Percentiles rank a stretch among this genome's conserved stretches.
phyloP scores from a whole-genome alignment of 768 basidiomycete genomes.

The Hypsizygus marmoreus region DNA sequence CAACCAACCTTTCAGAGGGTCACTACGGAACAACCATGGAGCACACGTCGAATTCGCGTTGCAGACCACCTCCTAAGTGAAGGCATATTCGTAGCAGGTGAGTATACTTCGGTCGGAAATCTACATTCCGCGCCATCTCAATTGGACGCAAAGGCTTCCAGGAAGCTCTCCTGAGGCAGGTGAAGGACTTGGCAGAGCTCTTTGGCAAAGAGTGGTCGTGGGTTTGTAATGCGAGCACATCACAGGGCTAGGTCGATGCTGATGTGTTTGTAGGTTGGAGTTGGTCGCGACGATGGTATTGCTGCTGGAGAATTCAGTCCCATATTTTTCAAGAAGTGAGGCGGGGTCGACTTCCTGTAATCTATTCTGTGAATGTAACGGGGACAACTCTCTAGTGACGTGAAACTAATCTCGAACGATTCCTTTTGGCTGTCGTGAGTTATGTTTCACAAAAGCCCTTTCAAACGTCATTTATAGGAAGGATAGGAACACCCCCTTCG shows the following conservation, averaged over 20 bases:
- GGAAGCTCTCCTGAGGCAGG: constrained; percentile 57
- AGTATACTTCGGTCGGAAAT: constrained; percentile 13
- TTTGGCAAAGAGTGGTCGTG: constrained; percentile 57
- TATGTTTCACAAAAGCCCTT: neutral
- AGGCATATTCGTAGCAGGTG: constrained; percentile 41
- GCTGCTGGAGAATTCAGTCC: constrained; percentile 61
- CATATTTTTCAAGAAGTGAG: constrained; percentile 57
- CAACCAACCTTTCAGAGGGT: constrained; percentile 32
- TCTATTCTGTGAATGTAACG: no score
- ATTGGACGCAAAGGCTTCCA: constrained; percentile 42
- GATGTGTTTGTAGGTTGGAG: constrained; percentile 44
- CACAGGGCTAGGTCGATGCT: neutral
- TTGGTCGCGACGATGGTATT: constrained; percentile 62
- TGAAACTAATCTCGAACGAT: constrained; percentile 42
- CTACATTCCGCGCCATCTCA: neutral
- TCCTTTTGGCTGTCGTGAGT: constrained; percentile 60
- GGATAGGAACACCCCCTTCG: constrained; percentile 49
- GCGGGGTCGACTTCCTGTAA: neutral
- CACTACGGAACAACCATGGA: constrained; percentile 55
- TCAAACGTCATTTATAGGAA: neutral
- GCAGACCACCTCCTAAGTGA: constrained; percentile 46
- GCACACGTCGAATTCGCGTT: constrained; percentile 47
- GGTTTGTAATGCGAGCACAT: constrained; percentile 32
- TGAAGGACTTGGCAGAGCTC: constrained; percentile 53
- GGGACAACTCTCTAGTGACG: no score